Evolutionary conservation across 2,329 filamentous ascomycete genomes (phyloP).

Genomic region (Monosporascus sp.): DNA sequence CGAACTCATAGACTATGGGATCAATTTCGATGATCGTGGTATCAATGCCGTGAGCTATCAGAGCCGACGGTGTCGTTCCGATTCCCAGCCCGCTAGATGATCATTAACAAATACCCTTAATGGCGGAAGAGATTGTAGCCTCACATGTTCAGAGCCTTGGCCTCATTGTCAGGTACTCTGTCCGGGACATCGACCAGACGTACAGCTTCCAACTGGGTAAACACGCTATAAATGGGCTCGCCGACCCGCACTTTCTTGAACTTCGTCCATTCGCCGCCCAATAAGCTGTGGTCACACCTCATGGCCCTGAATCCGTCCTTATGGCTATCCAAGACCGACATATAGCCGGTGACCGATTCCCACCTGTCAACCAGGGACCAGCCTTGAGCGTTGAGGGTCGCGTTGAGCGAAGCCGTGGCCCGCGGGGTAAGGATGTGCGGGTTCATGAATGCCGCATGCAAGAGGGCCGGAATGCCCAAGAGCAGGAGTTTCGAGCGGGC

Average conservation of each 20-base stretch:
- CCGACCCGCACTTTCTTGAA: conserved; percentile 50
- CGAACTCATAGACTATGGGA: conserved; percentile 79
- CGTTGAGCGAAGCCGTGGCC: conserved; percentile 60
- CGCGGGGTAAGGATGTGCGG: conserved; percentile 62
- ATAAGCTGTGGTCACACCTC: conserved; percentile 88
- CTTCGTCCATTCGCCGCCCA: conserved; percentile 85
- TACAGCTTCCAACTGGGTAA: conserved; percentile 89
- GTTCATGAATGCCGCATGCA: conserved; percentile 69
- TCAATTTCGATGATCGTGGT: conserved; percentile 96
- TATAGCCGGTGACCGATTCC: conserved; percentile 86
- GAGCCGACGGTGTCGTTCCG: conserved; percentile 80
- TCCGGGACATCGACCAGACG: conserved; percentile 64
- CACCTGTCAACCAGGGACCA: conserved; percentile 75
- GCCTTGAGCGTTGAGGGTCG: conserved; percentile 56
- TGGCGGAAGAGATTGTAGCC: conserved; percentile 22
- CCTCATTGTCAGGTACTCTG: conserved; percentile 54
- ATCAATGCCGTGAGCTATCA: conserved; percentile 82
- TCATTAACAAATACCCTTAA: conserved; percentile 8
- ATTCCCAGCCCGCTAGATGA: conserved; percentile 74
- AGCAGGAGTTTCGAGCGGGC: conserved; percentile 65
- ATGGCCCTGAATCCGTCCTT: conserved; percentile 70
- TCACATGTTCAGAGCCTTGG: conserved; percentile 81
- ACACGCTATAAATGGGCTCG: conserved; percentile 94
- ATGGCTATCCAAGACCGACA: conserved; percentile 79
- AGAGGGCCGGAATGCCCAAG: conserved; percentile 63